Base-by-base conservation (phyloP, 129 eudicot genomes). In the Centaurea solstitialis region DNA sequence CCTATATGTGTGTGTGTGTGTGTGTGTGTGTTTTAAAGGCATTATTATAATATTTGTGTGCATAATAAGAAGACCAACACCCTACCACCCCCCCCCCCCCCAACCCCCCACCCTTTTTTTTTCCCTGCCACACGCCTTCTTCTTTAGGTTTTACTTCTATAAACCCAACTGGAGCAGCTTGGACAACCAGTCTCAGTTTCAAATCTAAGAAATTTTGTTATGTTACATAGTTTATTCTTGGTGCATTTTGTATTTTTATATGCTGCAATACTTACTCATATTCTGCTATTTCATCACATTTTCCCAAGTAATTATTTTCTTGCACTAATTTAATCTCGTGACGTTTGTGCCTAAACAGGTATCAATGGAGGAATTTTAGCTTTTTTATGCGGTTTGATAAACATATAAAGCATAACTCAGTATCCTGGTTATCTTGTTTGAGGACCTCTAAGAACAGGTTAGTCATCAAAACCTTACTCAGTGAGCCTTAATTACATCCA, bases 391-490 rank as follows among this genome's bases (percentile, higher is more conserved):
- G 9, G 57, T 70, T 81, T 47, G 66, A 43, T 68, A 76, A 76
- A 59, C 68, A 61, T 76, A 50, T n/a, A 70, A 57, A 57, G 65
- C 65, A 57, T 57, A 57, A 57, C 7, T 17, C 65, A 57, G 4
- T 53, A 70, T 69, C 45, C 47, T 6, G 45, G 40, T 33, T 33
- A 35, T 38, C 30, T 20, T 64, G 22, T 70, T 35, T 5, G 22
- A 69, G 4, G 43, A 75, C 86, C 66, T 83, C 72, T 67, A 71
- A 38, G n/a, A 74, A 37, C 86, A 62, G 82, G 82, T 83, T 77
- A 77, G 86, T 71, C 86, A 83, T 62, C 82, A 61, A 71, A 70
- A 77, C 68, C 80, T 43, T 20, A 57, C 17, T 57, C 18, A 66
- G 41, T 33, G 70, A 47, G 61, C 80, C 74, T 59, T 70, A 57